Conservation (phyloP, 2,329 filamentous ascomycete species). For the Diatrype stigma region DNA sequence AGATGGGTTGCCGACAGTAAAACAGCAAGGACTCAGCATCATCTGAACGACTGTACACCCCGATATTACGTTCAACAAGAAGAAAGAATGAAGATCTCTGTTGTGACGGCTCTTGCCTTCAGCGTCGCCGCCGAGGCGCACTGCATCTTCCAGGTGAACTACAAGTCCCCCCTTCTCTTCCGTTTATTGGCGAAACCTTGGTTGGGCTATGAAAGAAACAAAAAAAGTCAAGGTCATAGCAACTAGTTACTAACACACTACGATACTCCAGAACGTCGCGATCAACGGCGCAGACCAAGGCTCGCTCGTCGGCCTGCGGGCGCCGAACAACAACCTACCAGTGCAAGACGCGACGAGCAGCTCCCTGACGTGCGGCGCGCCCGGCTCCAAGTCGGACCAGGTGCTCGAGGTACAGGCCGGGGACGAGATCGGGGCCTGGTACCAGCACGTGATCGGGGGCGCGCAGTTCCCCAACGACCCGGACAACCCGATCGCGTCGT, state of each 20-base stretch:
- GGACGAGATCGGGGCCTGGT: constrained; percentile 48
- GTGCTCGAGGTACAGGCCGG: constrained; percentile 47
- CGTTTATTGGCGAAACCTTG: too few species aligned
- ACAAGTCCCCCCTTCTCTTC: background rate
- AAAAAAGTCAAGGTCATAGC: too few species aligned
- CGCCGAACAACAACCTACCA: constrained; percentile 49
- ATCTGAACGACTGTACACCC: background rate
- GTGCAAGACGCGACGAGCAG: constrained; percentile 40
- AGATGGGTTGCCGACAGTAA: background rate
- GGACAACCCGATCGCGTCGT: constrained; percentile 51
- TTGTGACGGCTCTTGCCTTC: constrained; percentile 28
- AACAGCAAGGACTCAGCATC: background rate
- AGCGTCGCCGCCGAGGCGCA: constrained; percentile 35
- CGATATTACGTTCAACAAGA: background rate
- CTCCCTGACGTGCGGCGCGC: constrained; percentile 45
- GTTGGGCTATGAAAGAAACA: too few species aligned
- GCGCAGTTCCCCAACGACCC: constrained; percentile 44
- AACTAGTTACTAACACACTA: constrained; percentile 13
- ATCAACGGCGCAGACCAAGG: constrained; percentile 42
- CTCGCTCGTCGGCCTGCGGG: constrained; percentile 40
- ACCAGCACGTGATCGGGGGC: constrained; percentile 52
- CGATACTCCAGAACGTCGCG: constrained; percentile 38
- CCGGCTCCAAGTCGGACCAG: constrained; percentile 34
- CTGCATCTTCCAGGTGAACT: constrained; percentile 38
- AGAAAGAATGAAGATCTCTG: constrained; percentile 34